Conservation (phyloP, 2,329 filamentous ascomycete genomes). For the Chaetoscypha palmicola region DNA sequence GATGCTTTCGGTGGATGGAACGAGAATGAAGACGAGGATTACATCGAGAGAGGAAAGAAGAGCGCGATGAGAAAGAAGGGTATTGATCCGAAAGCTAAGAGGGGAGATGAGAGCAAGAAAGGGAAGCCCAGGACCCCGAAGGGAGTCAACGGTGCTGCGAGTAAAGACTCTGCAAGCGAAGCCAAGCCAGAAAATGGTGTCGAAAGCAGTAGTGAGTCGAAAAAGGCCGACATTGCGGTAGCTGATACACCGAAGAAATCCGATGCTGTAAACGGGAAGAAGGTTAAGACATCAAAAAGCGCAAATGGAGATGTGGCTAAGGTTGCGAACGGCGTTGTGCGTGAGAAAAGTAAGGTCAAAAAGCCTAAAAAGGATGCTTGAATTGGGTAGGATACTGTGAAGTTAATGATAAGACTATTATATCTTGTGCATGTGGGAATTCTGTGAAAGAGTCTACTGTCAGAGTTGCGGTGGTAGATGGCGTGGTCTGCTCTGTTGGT, state of each 20-base stretch:
- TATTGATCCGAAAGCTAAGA: constrained; percentile 59
- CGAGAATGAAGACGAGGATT: constrained; percentile 63
- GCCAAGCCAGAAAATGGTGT: no score
- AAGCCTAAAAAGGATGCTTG: neutral
- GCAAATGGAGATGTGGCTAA: neutral
- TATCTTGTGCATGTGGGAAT: no score
- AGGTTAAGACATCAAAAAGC: neutral
- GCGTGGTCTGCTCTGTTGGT: no score
- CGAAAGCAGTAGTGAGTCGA: no score
- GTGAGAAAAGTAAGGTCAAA: neutral
- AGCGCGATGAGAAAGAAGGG: constrained; percentile 69
- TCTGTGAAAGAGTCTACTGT: no score
- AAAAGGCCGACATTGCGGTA: no score
- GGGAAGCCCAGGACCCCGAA: constrained; percentile 4
- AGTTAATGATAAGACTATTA: neutral
- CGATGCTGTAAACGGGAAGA: neutral
- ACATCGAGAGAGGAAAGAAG: constrained; percentile 66
- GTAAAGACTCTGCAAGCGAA: neutral
- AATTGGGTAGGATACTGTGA: neutral
- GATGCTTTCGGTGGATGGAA: constrained; percentile 67
- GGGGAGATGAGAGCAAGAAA: constrained; percentile 23
- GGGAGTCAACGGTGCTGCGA: constrained; percentile 5
- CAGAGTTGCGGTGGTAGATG: no score
- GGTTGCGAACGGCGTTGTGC: no score
- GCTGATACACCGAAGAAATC: no score